Evolutionary conservation across 192 early-diverging fungal species (phyloP), one percentile per base, ranked within the genome.

Genomic region (Coemansia sp.): DNA sequence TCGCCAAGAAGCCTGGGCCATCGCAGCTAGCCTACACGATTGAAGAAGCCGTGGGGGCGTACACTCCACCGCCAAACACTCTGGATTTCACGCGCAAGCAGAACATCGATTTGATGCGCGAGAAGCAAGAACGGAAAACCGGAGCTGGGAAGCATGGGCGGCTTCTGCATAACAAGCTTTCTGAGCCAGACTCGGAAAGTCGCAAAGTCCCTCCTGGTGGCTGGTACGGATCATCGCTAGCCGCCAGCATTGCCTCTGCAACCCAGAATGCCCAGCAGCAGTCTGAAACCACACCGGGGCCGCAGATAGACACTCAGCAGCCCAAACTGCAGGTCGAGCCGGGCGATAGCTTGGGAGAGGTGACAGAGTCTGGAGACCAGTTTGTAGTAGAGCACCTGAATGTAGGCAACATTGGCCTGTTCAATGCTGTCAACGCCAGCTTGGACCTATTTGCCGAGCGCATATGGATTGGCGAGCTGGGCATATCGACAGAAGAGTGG

Each of bases 321-420:
- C 17, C 38, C 2, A 44, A 10, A 9, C 23, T 18, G 17, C 12
- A 57, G 15, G 31, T 15, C n/a, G 23, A 18, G 18, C 26, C 31
- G 14, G 53, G 56, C 15, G 51, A 46, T 10, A 57, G 55, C 10
- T 18, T 40, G 23, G 51, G 43, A 5, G 46, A 51, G 14, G 66
- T 78, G 3, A 52, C 76, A 2, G 68, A 63, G 10, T 68, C 76
- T 10, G 60, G 50, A 10, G 78, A 76, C 47, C 69, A 64, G 10
- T 87, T 85, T 82, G 71, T 76, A 7, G 74, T 93, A n/a, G 90
- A 92, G 53, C 81, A 85, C 23, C 84, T 86, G 20, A 87, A 69
- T 15, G 64, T 86, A 10, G 94, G 94, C 36, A 97, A 97, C 74
- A 92, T 93, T 81, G 93, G 94, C n/a, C 81, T 97, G 42, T 88